phyloP scores from a whole-genome alignment of 2,329 filamentous ascomycete genomes.

The Fusarium sacchari region DNA sequence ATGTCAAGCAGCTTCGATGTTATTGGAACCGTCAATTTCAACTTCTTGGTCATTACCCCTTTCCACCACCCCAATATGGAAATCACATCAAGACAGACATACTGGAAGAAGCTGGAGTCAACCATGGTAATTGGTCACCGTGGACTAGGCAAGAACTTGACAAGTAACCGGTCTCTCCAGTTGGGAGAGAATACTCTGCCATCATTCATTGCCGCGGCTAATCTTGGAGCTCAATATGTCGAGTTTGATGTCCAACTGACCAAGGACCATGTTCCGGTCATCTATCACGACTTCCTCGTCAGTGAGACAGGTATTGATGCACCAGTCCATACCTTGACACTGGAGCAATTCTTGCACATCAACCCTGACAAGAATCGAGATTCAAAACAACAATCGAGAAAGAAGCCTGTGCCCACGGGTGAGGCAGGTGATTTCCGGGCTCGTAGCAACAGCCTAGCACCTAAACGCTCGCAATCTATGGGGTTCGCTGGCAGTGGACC shows the following conservation, averaged over 20 bases:
- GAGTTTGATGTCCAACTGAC: conserved; percentile 93
- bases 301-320: conserved; percentile 98
- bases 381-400: conserved; percentile 10
- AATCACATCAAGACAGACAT: conserved; percentile 88
- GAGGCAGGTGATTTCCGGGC: conserved; percentile 42
- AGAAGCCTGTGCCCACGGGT: conserved; percentile 46
- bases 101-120: conserved; percentile 92
- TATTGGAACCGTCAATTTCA: conserved; percentile 95
- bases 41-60: conserved; percentile 93
- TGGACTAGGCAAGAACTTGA: conserved; percentile 89
- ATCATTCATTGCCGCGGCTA: conserved; percentile 96
- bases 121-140: conserved; percentile 82
- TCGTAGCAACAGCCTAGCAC: conserved; percentile 53
- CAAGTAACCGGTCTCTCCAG: conserved; percentile 86
- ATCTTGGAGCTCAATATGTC: conserved; percentile 82
- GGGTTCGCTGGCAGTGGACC: conserved; percentile 57
- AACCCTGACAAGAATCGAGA: conserved; percentile 63
- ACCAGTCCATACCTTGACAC: conserved; percentile 91
- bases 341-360: conserved; percentile 95
- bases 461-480: conserved; percentile 65
- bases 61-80: conserved; percentile 95
- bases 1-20: conserved; percentile 86
- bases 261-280: conserved; percentile 98
- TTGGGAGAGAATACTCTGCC: conserved; percentile 95
- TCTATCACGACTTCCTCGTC: conserved; percentile 98